Evolutionary conservation across 345 rosid species (phyloP).

Genomic region (Eucalyptus pauciflora): DNA sequence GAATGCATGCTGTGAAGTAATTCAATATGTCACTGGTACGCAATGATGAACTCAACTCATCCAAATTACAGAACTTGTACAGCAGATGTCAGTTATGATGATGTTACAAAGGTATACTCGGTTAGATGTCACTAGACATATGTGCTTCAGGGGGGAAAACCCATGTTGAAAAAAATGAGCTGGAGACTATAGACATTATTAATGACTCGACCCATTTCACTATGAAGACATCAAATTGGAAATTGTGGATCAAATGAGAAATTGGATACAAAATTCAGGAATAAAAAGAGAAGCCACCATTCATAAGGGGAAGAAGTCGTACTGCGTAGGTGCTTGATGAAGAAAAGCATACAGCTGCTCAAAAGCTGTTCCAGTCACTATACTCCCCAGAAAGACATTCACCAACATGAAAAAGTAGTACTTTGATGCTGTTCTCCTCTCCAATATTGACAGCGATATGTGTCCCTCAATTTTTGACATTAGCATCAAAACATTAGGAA

Average conservation of each 20-base stretch:
- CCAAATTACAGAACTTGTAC: background rate
- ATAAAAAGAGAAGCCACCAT: background rate
- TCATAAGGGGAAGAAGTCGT: slow-evolving; percentile 4
- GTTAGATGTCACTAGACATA: background rate
- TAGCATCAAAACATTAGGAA: slow-evolving; percentile 62
- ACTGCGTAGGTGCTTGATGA: slow-evolving; percentile 91
- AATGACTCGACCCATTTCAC: background rate
- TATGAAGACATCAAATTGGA: background rate
- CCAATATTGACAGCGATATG: slow-evolving; percentile 67
- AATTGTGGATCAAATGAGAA: background rate
- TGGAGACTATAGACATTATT: background rate
- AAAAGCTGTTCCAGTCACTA: slow-evolving; percentile 84
- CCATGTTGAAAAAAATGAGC: background rate
- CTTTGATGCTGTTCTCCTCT: slow-evolving; percentile 78
- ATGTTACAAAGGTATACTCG: background rate
- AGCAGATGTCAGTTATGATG: background rate
- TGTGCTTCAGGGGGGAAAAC: background rate
- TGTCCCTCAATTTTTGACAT: slow-evolving; percentile 97
- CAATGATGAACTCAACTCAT: background rate
- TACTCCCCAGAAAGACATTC: slow-evolving; percentile 95
- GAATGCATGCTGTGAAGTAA: background rate
- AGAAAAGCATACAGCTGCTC: slow-evolving; percentile 82
- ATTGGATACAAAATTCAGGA: background rate
- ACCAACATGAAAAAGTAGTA: slow-evolving; percentile 95
- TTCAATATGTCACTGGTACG: background rate